A percentile compares a stretch with the other conserved stretches of the same genome.
phyloP scores from a whole-genome alignment of 495 filamentous ascomycete genomes.

The Apiosordaria backusii region DNA sequence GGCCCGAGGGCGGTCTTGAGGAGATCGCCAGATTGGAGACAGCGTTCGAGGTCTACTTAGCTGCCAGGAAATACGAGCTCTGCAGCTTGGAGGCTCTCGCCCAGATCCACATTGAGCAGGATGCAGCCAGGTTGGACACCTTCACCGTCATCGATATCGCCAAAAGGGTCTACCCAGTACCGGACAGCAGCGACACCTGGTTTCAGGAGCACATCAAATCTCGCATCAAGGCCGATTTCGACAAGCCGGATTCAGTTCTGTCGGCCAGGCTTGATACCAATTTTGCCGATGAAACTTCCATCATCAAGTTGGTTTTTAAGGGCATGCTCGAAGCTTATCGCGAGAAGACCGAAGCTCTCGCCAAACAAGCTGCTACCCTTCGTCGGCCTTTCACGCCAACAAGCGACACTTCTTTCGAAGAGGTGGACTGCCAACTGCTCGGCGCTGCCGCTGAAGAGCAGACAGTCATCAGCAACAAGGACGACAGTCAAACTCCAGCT shows the following conservation, averaged over 20 bases:
- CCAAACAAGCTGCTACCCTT: not conserved
- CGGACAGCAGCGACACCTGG: conserved; percentile 22
- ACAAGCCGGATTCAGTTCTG: not conserved
- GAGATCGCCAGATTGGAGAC: conserved; percentile 10
- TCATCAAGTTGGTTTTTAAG: conserved; percentile 13
- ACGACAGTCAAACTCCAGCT: not conserved
- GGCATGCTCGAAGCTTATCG: conserved; percentile 14
- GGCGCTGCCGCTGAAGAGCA: not conserved
- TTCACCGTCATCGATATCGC: conserved; percentile 23
- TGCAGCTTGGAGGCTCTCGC: conserved; percentile 18
- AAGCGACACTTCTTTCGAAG: not conserved
- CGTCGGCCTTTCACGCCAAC: not conserved
- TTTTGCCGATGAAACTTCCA: conserved; percentile 1
- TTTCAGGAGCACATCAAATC: conserved; percentile 20
- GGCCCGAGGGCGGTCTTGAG: not conserved
- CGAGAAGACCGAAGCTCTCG: not conserved
- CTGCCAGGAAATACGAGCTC: conserved; percentile 14
- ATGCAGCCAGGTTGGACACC: conserved; percentile 13
- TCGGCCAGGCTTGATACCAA: not conserved
- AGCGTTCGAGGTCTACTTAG: conserved; percentile 18
- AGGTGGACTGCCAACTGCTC: not conserved
- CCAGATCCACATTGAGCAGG: conserved; percentile 16
- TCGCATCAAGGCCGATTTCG: conserved; percentile 17
- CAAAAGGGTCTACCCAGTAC: conserved; percentile 13
- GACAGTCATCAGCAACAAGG: not conserved